Conservation (phyloP, 306 rosid genomes). For the Dryas drummondii region DNA sequence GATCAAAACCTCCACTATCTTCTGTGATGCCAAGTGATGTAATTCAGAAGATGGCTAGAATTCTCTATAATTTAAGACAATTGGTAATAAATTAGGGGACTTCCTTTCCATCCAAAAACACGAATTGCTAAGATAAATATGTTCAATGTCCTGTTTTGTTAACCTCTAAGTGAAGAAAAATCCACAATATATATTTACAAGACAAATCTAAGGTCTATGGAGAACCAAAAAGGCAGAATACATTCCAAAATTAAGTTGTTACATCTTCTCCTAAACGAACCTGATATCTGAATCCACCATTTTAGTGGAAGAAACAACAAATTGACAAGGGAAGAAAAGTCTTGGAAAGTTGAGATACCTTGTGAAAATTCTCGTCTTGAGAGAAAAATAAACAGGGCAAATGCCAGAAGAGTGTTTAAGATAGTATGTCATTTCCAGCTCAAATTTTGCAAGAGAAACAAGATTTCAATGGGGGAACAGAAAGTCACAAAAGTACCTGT, state of each 20-base stretch:
- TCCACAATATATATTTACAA: neutral
- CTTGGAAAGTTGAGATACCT: constrained; percentile 3
- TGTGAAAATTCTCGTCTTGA: neutral
- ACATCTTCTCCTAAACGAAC: neutral
- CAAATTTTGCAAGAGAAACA: neutral
- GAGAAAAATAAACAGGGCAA: neutral
- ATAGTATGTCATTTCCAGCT: neutral
- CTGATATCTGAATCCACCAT: neutral
- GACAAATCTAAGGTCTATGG: neutral
- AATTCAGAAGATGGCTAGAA: neutral
- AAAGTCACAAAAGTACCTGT: constrained; percentile 49
- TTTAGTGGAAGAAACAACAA: neutral
- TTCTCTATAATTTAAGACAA: neutral
- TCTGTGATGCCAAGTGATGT: neutral
- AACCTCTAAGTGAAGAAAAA: neutral
- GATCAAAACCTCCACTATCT: neutral
- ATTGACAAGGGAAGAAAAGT: neutral
- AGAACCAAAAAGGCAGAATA: neutral
- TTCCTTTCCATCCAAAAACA: neutral
- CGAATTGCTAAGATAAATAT: neutral
- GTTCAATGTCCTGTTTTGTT: neutral
- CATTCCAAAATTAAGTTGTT: neutral
- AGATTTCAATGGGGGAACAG: neutral
- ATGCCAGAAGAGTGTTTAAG: neutral
- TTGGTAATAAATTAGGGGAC: neutral